Base-by-base conservation (phyloP, 2,329 filamentous ascomycete species). In the Venturia carpophila region DNA sequence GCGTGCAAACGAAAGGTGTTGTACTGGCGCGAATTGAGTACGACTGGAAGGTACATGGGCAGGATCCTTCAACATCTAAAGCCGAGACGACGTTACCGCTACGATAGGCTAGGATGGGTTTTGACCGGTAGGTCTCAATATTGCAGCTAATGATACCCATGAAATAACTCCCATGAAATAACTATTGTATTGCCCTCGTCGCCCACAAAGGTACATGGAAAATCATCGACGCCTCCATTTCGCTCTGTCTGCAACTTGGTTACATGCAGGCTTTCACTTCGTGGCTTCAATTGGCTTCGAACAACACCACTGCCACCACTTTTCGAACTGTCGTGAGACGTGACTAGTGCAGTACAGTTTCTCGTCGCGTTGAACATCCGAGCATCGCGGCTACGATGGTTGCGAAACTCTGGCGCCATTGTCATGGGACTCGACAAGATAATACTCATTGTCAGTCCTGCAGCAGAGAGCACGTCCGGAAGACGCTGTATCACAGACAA, bases 21-120 rank as follows among this genome's bases (percentile, higher is more conserved):
- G 71, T 97, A 62, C 76, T 97, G 66, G 84, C 96, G 39, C 87
- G 86, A 74, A 82, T 96, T 63, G 82, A 81, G 10, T 66, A n/a
- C 21, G 41, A 41, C 39, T 66, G 64, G 60, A 62, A 55, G 41
- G 13, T 58, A 15, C 63, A 49, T n/a, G 63, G 47, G 34, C 43
- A 41, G 30, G 42, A 63, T 7, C 21, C 62, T 10, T 42, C 27
- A 21, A 52, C 19, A 42, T 30, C 37, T 11, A 9, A 39, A 10
- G 4, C 37, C 13, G 21, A 61, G 60, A 61, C 17, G 13, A 45
- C 21, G 60, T 61, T 61, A 27, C 60, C 60, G 21, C n/a, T 61
- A 34, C 60, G 60, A n/a, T 45, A 61, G 37, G 39, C 43, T 24
- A 39, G 10, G 27, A 3, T 7, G 37, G 7, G 17, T 9, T 21